These are phyloP conservation scores for Exserohilum rostratum DNA, from an alignment of 2,329 filamentous ascomycete species.

Conservation along the genomic window DNA sequence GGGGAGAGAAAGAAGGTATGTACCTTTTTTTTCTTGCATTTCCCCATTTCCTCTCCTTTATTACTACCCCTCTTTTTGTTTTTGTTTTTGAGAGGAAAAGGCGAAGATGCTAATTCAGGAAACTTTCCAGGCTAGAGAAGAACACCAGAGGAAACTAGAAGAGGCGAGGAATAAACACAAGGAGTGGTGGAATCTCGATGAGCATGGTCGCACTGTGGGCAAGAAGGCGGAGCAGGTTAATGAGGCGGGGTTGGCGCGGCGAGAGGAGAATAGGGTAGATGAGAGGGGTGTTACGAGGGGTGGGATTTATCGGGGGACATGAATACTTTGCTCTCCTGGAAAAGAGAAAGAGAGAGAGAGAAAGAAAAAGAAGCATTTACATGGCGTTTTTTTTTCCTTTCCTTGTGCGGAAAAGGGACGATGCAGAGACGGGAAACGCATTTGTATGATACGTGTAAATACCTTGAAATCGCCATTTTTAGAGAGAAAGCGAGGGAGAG, in stretches of 20 bases:
- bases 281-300: constrained; percentile 25
- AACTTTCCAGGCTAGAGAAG: constrained; percentile 66
- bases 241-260: constrained; percentile 7
- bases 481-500: no score
- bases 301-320: constrained; percentile 22
- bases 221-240: constrained; percentile 18
- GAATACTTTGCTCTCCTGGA: neutral
- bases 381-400: no score
- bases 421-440: neutral
- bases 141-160: constrained; percentile 54
- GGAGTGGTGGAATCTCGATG: constrained; percentile 59
- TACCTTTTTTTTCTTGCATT: neutral
- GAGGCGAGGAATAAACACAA: constrained; percentile 55
- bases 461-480: neutral
- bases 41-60: no score
- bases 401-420: neutral
- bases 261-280: constrained; percentile 29
- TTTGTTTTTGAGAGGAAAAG: no score
- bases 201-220: constrained; percentile 41
- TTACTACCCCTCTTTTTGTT: neutral
- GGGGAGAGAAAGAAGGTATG: constrained; percentile 65
- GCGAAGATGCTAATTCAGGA: no score
- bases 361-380: neutral
- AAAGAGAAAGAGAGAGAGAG: neutral
- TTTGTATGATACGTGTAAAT: constrained; percentile 22